Conservation (phyloP, 345 rosid genomes). For the Turritis glabra region DNA sequence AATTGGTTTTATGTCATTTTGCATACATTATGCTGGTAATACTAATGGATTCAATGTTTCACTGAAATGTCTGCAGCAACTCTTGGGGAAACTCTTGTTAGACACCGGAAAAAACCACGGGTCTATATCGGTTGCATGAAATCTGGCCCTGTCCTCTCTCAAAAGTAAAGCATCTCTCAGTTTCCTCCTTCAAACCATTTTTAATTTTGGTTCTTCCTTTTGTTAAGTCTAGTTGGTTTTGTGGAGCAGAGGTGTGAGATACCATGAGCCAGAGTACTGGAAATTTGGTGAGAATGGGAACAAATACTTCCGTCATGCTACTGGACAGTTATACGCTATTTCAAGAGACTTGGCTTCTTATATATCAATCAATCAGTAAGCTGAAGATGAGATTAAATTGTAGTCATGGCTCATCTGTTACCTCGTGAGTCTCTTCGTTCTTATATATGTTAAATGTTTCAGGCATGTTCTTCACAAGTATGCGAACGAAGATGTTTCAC, state of each 20-base stretch:
- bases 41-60: constrained; percentile 3
- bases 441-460: constrained; percentile 30
- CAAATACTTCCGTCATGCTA: constrained; percentile 95
- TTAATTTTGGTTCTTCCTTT: neutral
- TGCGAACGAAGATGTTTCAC: constrained; percentile 95
- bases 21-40: neutral
- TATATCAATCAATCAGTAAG: constrained; percentile 94
- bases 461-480: constrained; percentile 95
- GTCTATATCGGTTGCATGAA: constrained; percentile 97
- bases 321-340: constrained; percentile 93
- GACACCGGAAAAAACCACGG: constrained; percentile 73
- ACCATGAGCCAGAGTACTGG: constrained; percentile 97
- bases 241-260: constrained; percentile 83
- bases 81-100: constrained; percentile 83
- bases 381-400: constrained; percentile 3
- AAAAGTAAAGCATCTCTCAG: constrained; percentile 55
- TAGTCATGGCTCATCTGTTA: neutral
- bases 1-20: neutral
- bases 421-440: neutral
- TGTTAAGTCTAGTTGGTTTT: constrained; percentile 18
- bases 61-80: constrained; percentile 60
- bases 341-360: constrained; percentile 94
- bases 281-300: constrained; percentile 91
- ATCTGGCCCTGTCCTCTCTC: constrained; percentile 94
- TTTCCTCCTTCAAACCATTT: neutral